phyloP scores from a whole-genome alignment of 1,139 yeast species.

The Hansenula anomala region DNA sequence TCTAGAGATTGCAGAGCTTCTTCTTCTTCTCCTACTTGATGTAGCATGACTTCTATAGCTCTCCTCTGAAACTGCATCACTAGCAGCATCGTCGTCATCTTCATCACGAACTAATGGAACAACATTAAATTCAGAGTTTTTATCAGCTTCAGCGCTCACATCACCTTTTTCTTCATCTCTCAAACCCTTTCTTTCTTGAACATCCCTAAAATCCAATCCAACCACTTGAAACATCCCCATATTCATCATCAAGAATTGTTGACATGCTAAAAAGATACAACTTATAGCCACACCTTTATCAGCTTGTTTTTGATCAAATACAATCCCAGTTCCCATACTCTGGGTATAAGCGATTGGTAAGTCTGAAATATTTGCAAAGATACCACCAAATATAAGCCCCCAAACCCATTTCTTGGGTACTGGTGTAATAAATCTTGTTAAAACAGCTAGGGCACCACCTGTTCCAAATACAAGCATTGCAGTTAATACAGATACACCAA shows the following conservation, averaged over 20 bases:
- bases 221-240: conserved; percentile 71
- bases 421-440: conserved; percentile 32
- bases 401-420: conserved; percentile 78
- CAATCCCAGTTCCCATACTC: conserved; percentile 64
- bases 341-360: conserved; percentile 88
- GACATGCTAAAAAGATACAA: conserved; percentile 69
- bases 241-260: conserved; percentile 66
- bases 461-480: conserved; percentile 56
- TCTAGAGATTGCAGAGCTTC: conserved; percentile 1
- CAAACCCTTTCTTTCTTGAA: not conserved
- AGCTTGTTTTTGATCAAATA: conserved; percentile 54
- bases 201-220: conserved; percentile 59
- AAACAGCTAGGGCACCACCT: conserved; percentile 35
- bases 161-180: not conserved
- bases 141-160: not conserved
- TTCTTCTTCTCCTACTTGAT: conserved; percentile 2
- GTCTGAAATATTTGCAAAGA: conserved; percentile 73
- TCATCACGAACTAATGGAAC: not conserved
- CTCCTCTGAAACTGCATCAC: not conserved
- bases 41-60: not conserved
- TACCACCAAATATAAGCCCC: conserved; percentile 73
- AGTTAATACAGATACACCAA: conserved; percentile 69
- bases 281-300: conserved; percentile 81
- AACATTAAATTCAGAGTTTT: conserved; percentile 1
- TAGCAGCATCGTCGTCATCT: conserved; percentile 2